phyloP scores from a whole-genome alignment of 306 rosid species.

The Dryas octopetala region DNA sequence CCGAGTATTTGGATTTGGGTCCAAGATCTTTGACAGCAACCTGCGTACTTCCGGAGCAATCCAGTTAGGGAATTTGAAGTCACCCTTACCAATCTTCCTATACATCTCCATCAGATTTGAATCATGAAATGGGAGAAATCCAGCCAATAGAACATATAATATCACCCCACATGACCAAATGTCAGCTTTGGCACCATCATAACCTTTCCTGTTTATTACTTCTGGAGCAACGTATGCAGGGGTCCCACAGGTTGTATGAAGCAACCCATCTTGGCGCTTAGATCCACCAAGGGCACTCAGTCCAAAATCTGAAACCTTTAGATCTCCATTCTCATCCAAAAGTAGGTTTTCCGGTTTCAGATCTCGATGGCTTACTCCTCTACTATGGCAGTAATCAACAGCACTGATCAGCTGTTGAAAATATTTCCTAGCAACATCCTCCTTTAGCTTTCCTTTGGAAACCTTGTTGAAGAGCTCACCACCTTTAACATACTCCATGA shows the following conservation, averaged over 20 bases:
- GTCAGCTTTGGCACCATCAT: conserved; percentile 90
- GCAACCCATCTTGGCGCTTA: conserved; percentile 82
- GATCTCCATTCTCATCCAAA: conserved; percentile 82
- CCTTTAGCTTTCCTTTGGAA: conserved; percentile 84
- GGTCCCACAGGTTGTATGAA: conserved; percentile 95
- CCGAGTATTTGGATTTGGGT: conserved; percentile 76
- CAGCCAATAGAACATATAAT: conserved; percentile 84
- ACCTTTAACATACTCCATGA: conserved; percentile 86
- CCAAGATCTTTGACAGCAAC: conserved; percentile 69
- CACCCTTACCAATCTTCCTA: conserved; percentile 72
- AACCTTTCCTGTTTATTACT: conserved; percentile 81
- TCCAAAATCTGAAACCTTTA: conserved; percentile 94
- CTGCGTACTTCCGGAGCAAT: conserved; percentile 68
- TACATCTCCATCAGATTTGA: conserved; percentile 92
- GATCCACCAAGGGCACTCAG: conserved; percentile 81
- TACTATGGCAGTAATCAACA: conserved; percentile 88
- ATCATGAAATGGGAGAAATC: conserved; percentile 90
- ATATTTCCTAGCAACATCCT: conserved; percentile 70
- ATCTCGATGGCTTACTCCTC: conserved; percentile 89
- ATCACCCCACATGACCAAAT: conserved; percentile 98
- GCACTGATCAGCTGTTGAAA: conserved; percentile 90
- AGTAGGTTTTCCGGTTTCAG: conserved; percentile 91
- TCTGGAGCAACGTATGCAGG: conserved; percentile 98
- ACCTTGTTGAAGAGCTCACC: conserved; percentile 94
- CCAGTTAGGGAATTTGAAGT: conserved; percentile 87